Evolutionary conservation across 352 stramenopile genomes (phyloP), one percentile per base, ranked within the genome.

Genomic region (Phytopythium aichiense): DNA sequence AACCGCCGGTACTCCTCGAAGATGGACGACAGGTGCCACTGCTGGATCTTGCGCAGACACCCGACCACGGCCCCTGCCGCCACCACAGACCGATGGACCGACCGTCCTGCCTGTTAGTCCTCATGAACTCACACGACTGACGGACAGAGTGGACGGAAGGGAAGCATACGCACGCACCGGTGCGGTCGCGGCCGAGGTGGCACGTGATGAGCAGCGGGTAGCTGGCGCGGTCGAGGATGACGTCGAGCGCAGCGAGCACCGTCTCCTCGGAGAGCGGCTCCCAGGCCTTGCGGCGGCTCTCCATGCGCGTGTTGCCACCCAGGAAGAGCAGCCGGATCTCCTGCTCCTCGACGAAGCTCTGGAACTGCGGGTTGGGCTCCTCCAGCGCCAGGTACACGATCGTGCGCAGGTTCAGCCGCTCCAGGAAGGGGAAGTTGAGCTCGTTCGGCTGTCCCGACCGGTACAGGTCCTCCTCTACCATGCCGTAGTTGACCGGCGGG

Each of bases 1-100:
- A 96, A 97, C 59, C 89, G 84, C 33, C 91, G 81, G 68, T 97
- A 97, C 71, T 97, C 91, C 67, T 97, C 91, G 61, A 96, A 97
- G 63, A 97, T 97, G 7, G 89, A 97, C 35, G 87, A 96, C 65
- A 97, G 68, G 64, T 96, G 92, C 91, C 91, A 97, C 58, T 93
- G 81, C 74, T 97, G 91, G 64, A 96, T 95, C 77, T 97, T 97
- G 58, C 91, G 85, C 45, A 97, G 73, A 66, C 88, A 97, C 33
- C 88, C 89, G 30, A 97, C 87, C 37, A 97, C 91, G 7, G 83
- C 85, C 52, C 85, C 84, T 91, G 65, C 25, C 28, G 20, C n/a
- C 30, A 46, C 8, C 35, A 48, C 33, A 37, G 33, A 38, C 8
- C 2, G 7, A 38, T 38, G 33, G 13, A 28, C 7, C 52, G 2